These are phyloP conservation scores for Calonectria leucothoes DNA, from an alignment of 2,329 filamentous ascomycete species.

Conservation along the genomic window DNA sequence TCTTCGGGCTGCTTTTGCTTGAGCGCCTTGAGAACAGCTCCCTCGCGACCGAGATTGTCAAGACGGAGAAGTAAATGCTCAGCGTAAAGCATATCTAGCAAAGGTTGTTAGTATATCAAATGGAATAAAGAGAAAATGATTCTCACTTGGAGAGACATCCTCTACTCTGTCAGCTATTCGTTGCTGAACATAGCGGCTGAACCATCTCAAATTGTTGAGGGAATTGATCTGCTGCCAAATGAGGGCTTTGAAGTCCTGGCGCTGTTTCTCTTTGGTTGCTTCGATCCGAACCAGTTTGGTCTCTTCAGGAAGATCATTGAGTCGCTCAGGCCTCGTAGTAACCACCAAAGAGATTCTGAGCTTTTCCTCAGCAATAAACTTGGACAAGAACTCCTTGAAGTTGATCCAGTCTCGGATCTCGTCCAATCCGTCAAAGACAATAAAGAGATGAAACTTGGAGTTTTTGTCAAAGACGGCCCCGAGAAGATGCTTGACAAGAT, in stretches of 20 bases:
- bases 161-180: slow-evolving; percentile 44
- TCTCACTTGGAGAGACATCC: slow-evolving; percentile 46
- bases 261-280: slow-evolving; percentile 43
- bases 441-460: slow-evolving; percentile 36
- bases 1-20: slow-evolving; percentile 36
- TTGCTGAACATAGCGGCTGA: slow-evolving; percentile 44
- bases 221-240: slow-evolving; percentile 43
- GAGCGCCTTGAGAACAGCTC: slow-evolving; percentile 45
- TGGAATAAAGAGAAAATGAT: neutral
- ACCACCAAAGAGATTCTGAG: slow-evolving; percentile 41
- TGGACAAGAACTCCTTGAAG: slow-evolving; percentile 35
- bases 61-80: slow-evolving; percentile 48
- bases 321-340: slow-evolving; percentile 35
- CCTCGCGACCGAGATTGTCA: slow-evolving; percentile 46
- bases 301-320: slow-evolving; percentile 17
- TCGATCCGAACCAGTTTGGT: slow-evolving; percentile 24
- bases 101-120: neutral
- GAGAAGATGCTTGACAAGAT: slow-evolving; percentile 38
- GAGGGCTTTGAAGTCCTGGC: slow-evolving; percentile 41
- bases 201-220: slow-evolving; percentile 36
- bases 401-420: slow-evolving; percentile 34
- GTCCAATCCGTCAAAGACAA: slow-evolving; percentile 49
- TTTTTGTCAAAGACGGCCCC: slow-evolving; percentile 33
- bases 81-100: slow-evolving; percentile 48
- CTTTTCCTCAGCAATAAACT: slow-evolving; percentile 36